Conservation (phyloP, 2,329 filamentous ascomycete genomes). For the Fusarium graminum region DNA sequence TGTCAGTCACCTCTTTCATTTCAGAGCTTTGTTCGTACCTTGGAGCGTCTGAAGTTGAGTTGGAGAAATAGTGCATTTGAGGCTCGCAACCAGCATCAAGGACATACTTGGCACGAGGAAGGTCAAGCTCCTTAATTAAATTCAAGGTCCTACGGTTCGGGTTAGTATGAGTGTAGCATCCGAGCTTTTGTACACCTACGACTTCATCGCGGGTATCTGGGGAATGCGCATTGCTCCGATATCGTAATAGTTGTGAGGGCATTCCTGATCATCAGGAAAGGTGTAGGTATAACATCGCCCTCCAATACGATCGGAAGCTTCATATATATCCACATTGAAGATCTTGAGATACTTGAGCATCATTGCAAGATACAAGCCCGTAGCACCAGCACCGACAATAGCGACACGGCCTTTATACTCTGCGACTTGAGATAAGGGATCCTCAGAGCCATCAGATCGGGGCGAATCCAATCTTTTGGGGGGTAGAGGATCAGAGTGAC, state of each 20-base stretch:
- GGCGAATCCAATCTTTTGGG: not conserved
- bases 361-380: conserved; percentile 35
- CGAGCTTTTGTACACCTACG: too few species aligned
- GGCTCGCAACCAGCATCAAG: conserved; percentile 6
- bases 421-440: not conserved
- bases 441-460: not conserved
- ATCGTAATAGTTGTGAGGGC: conserved; percentile 35
- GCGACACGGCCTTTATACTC: conserved; percentile 24
- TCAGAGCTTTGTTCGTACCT: accelerated
- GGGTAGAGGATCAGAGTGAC: not conserved
- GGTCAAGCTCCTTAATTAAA: conserved; percentile 3
- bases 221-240: conserved; percentile 38
- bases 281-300: conserved; percentile 17
- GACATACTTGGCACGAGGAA: conserved; percentile 8
- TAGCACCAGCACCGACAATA: conserved; percentile 30
- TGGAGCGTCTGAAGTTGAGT: not conserved
- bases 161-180: accelerated
- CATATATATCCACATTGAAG: conserved; percentile 29
- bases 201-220: conserved; percentile 25
- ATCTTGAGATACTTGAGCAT: conserved; percentile 31
- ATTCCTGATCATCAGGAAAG: conserved; percentile 7
- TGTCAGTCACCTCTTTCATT: not conserved
- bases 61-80: conserved; percentile 17
- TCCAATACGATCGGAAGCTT: conserved; percentile 26
- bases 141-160: not conserved